phyloP scores from a whole-genome alignment of 2,329 filamentous ascomycete genomes.

The Fusarium subglutinans region DNA sequence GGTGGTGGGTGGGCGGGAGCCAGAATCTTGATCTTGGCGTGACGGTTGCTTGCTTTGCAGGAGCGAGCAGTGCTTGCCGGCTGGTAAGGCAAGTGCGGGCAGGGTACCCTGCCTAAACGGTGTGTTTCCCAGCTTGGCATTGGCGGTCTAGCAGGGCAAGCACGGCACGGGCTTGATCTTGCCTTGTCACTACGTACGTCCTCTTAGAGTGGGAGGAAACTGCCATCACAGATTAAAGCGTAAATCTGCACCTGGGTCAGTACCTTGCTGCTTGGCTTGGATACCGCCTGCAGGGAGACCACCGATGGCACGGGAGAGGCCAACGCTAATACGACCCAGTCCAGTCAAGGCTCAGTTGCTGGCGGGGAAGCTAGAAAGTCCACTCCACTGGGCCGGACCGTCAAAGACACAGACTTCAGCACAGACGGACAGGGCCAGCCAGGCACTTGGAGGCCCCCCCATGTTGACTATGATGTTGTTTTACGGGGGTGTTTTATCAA shows the following conservation, averaged over 20 bases:
- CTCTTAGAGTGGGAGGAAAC: conserved; percentile 14
- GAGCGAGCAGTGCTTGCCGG: conserved; percentile 22
- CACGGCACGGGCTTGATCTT: conserved; percentile 17
- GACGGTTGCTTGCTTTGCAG: conserved; percentile 31
- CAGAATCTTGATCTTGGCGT: conserved; percentile 33
- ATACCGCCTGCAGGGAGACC: conserved; percentile 18
- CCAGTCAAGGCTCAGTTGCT: not conserved
- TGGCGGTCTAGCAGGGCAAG: conserved; percentile 36
- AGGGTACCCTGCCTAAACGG: conserved; percentile 19
- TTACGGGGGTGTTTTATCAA: conserved; percentile 16
- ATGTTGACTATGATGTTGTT: conserved; percentile 25
- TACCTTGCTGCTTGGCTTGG: conserved; percentile 16
- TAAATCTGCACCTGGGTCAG: conserved; percentile 12
- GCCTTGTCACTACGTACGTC: not conserved
- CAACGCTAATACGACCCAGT: conserved; percentile 29
- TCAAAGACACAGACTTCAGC: conserved; percentile 11
- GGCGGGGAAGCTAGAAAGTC: conserved; percentile 20
- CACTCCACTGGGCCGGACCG: conserved; percentile 15
- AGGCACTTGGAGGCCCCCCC: conserved; percentile 16
- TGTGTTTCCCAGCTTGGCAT: conserved; percentile 20
- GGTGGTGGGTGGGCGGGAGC: conserved; percentile 15
- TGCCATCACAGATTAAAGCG: conserved; percentile 25
- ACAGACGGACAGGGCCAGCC: not conserved
- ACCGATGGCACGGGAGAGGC: conserved; percentile 27
- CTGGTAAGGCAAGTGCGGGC: conserved; percentile 24